phyloP scores from a whole-genome alignment of 805 yeast genomes.

The Blastobotrys mokoenaii region DNA sequence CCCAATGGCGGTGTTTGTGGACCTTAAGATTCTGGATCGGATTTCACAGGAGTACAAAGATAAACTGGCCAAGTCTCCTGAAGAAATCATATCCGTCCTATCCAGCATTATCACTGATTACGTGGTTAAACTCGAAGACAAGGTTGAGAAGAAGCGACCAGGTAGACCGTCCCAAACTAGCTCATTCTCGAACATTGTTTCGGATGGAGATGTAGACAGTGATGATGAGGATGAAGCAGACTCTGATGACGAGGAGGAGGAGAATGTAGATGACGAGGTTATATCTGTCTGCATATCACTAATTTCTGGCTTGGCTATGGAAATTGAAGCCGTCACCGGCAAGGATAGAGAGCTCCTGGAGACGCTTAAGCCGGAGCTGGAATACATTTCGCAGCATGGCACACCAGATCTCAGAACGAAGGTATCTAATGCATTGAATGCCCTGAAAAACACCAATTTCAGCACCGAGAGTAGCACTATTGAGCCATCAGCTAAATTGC shows the following conservation, averaged over 20 bases:
- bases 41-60: slow-evolving; percentile 52
- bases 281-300: slow-evolving; percentile 26
- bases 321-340: slow-evolving; percentile 13
- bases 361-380: slow-evolving; percentile 13
- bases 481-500: slow-evolving; percentile 5
- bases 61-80: slow-evolving; percentile 45
- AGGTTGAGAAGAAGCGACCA: no score
- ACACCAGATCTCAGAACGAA: slow-evolving; percentile 11
- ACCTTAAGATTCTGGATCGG: slow-evolving; percentile 56
- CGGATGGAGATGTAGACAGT: slow-evolving; percentile 10
- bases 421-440: slow-evolving; percentile 11
- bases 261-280: slow-evolving; percentile 27
- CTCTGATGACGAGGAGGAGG: slow-evolving; percentile 24
- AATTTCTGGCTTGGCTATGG: slow-evolving; percentile 25
- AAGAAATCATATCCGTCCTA: slow-evolving; percentile 46
- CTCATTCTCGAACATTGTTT: slow-evolving; percentile 4
- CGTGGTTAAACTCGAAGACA: slow-evolving; percentile 23
- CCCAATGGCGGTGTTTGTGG: slow-evolving; percentile 49
- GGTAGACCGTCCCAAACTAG: neutral
- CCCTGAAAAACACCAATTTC: slow-evolving; percentile 15
- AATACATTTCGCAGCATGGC: slow-evolving; percentile 12
- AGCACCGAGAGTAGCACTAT: slow-evolving; percentile 7
- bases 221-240: slow-evolving; percentile 23
- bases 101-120: slow-evolving; percentile 33
- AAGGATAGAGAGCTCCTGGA: slow-evolving; percentile 10